Conservation (phyloP, 352 stramenopile genomes). For the Phytophthora palmivora region DNA sequence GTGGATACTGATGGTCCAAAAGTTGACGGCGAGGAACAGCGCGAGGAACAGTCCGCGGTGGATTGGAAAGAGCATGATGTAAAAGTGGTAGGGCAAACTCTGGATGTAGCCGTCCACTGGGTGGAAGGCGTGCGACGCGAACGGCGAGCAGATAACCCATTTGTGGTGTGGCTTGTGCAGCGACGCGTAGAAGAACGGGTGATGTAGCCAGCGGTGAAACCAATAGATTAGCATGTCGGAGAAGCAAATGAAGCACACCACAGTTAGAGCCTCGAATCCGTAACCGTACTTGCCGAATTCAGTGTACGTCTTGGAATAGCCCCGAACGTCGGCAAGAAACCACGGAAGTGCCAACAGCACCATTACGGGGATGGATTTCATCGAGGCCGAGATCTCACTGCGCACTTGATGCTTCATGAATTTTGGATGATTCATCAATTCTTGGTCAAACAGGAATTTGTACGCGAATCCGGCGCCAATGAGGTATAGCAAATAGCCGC, state of each 20-base stretch:
- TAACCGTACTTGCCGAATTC: slow-evolving; percentile 50
- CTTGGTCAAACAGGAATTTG: slow-evolving; percentile 69
- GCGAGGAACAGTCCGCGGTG: slow-evolving; percentile 65
- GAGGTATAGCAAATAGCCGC: slow-evolving; percentile 70
- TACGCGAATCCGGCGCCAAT: slow-evolving; percentile 55
- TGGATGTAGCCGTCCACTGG: slow-evolving; percentile 78
- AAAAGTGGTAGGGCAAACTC: slow-evolving; percentile 73
- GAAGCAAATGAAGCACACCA: slow-evolving; percentile 72
- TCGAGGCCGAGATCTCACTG: slow-evolving; percentile 58
- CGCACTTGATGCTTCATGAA: slow-evolving; percentile 71
- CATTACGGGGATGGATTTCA: slow-evolving; percentile 73
- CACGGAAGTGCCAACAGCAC: slow-evolving; percentile 65
- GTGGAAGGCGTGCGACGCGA: slow-evolving; percentile 79
- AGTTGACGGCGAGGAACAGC: slow-evolving; percentile 71
- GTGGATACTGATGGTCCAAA: slow-evolving; percentile 86
- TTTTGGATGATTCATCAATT: slow-evolving; percentile 63
- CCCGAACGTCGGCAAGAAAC: slow-evolving; percentile 70
- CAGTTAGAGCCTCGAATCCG: slow-evolving; percentile 49
- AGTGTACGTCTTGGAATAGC: slow-evolving; percentile 61
- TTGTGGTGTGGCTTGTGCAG: slow-evolving; percentile 85
- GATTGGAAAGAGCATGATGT: slow-evolving; percentile 70
- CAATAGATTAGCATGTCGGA: slow-evolving; percentile 87
- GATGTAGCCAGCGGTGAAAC: slow-evolving; percentile 79
- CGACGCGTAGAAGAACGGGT: slow-evolving; percentile 63
- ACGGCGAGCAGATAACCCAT: slow-evolving; percentile 76